Base-by-base conservation (phyloP, 2,329 filamentous ascomycete species). In the Ophiosphaerella korrae region DNA sequence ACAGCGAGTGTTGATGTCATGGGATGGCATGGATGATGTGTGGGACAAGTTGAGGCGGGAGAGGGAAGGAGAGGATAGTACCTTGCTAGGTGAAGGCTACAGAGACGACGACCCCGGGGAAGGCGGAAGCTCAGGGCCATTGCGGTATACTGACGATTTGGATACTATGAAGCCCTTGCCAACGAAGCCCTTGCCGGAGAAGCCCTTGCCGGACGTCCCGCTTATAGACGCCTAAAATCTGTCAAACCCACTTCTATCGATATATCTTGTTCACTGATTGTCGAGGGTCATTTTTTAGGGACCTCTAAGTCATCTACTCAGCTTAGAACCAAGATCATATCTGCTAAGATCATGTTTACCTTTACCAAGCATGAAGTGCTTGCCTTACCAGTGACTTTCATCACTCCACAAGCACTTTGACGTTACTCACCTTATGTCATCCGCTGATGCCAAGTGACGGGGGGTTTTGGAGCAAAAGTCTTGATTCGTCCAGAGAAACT, bases 21-120 rank as follows among this genome's bases (percentile, higher is more conserved):
- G 68, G 68, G 60, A 68, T 21, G 68, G 68, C 23, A 73, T 72
- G 52, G 70, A 72, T 11, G 57, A 60, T 34, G 68, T 72, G 0
- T 72, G 69, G 62, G 63, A 60, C 32, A 66, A 64, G 7, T 52
- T 71, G 35, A 59, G 67, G 14, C 47, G 58, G 11, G 63, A 64
- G 9, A 41, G 53, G 8, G 55, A 48, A 7, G 65, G 68, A 24
- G 68, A 68, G 31, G 67, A 64, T 13, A 64, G 59, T 14, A 52
- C 53, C 14, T 40, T 68, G 23, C 47, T 68, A n/a, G 42, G 53
- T 29, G 58, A 50, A 2, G 56, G 45, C 35, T 70, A 70, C 37
- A 51, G 57, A n/a, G 65, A 70, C 31, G 65, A 70, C 31, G 60
- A 63, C 5, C 63, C 60, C n/a, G 64, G 58, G 0, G 61, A 61